Evolutionary conservation across 2,329 filamentous ascomycete species (phyloP), one percentile per base, ranked within the genome.

Genomic region (Xylaria digitata): DNA sequence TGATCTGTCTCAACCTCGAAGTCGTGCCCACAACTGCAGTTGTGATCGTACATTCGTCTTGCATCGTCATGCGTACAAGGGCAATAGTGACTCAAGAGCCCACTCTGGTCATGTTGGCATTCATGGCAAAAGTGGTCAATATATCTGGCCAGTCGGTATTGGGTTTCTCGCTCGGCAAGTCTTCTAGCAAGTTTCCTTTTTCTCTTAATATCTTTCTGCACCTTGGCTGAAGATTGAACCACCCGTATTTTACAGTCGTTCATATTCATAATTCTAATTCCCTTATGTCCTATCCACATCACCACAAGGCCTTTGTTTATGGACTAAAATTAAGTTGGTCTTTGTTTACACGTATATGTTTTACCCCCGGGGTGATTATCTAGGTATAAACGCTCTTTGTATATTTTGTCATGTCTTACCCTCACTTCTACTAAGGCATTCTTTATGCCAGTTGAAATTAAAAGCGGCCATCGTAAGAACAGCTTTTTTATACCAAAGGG

Each of bases 81-180:
- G 13, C 65, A 70, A 23, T 68, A 68, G 15, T 70, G 68, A 6
- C 65, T 61, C 7, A 61, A 13, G 2, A 67, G 21, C 0, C 45
- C 45, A 0, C 40, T 37, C n/a, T n/a, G 19, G n/a, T 63, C 42
- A 11, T 68, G 68, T 23, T 52, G 17, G 23, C 68, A 68, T 32
- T 63, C 61, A 26, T n/a, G 13, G 17, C 68, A 68, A n/a, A 46
- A 58, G 32, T 70, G 68, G 15, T 63, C 66, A 1, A 15, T 5
- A 13, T 48, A 34, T 21, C 50, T 11, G 11, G 26, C 11, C 45
- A 30, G 53, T 23, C 19, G 48, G 13, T 50, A 23, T 50, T 26
- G 34, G 7, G 11, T 43, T 54, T 60, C 61, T 6, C 26, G 43
- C 43, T 42, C 15, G 4, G 19, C 11, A 21, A 4, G 17, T 19